Percentiles rank a stretch among this genome's conserved stretches.
Evolutionary conservation across 306 rosid genomes (phyloP).

Genomic region (Dalbergia oliveri): DNA sequence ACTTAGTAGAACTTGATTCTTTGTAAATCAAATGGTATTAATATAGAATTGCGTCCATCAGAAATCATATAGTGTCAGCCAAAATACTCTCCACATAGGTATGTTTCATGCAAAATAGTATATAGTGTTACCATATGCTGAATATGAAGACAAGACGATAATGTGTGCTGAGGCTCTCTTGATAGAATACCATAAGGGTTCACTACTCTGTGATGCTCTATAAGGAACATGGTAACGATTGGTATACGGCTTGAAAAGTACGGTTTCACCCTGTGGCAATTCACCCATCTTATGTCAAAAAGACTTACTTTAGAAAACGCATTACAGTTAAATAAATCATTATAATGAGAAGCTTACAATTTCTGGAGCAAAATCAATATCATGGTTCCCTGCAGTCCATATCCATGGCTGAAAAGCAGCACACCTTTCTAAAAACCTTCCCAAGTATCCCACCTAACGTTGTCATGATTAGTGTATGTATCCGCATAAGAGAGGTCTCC

Average conservation of each 20-base stretch:
- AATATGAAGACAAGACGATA: conserved; percentile 81
- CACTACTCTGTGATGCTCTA: conserved; percentile 64
- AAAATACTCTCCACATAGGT: background rate
- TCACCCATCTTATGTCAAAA: conserved; percentile 18
- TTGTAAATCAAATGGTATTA: conserved; percentile 39
- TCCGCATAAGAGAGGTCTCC: conserved; percentile 95
- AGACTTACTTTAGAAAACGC: conserved; percentile 2
- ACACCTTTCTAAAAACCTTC: conserved; percentile 84
- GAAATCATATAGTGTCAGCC: conserved; percentile 4
- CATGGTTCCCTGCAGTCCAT: conserved; percentile 96
- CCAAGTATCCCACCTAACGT: conserved; percentile 88
- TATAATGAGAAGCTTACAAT: conserved; percentile 59
- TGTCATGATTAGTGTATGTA: conserved; percentile 71
- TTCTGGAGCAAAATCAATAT: conserved; percentile 74
- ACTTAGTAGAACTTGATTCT: conserved; percentile 53
- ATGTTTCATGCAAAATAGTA: conserved; percentile 1
- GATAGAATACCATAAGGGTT: conserved; percentile 87
- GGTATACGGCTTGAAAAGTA: conserved; percentile 68
- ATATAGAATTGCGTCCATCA: background rate
- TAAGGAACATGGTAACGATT: conserved; percentile 69
- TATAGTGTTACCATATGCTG: conserved; percentile 67
- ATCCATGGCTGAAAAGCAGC: conserved; percentile 98
- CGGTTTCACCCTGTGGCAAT: conserved; percentile 68
- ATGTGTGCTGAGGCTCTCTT: conserved; percentile 89
- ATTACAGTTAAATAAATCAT: background rate